A percentile compares a stretch with the other conserved stretches of the same genome.
phyloP scores from a whole-genome alignment of 1,284 basidiomycete species.

The Thelephora terrestris region DNA sequence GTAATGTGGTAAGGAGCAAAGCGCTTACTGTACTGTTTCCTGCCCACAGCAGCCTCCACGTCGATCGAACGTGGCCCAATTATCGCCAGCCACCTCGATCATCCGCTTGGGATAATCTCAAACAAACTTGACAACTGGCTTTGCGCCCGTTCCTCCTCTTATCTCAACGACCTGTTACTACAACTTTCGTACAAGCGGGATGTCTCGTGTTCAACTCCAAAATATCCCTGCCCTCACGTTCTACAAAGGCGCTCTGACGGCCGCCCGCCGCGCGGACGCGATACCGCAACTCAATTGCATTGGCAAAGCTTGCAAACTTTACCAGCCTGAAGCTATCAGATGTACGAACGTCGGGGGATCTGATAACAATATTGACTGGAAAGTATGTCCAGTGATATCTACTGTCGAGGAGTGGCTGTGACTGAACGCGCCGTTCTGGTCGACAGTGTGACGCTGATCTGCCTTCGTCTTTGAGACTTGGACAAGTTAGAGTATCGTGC shows the following conservation, averaged over 20 bases:
- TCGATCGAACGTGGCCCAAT: too few species aligned
- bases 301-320: constrained; percentile 69
- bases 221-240: constrained; percentile 73
- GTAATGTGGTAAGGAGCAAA: too few species aligned
- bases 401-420: background rate
- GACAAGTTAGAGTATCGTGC: constrained; percentile 75
- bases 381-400: constrained; percentile 31
- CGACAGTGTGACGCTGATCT: constrained; percentile 81
- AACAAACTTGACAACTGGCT: too few species aligned
- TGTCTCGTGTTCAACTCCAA: constrained; percentile 61
- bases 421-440: background rate
- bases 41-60: too few species aligned
- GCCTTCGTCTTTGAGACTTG: constrained; percentile 71
- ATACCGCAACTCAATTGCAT: constrained; percentile 73
- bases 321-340: constrained; percentile 78
- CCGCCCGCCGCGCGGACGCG: constrained; percentile 52
- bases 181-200: constrained; percentile 15
- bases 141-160: too few species aligned
- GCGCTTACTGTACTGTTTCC: too few species aligned
- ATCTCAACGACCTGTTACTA: background rate
- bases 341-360: constrained; percentile 72
- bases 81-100: too few species aligned
- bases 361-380: constrained; percentile 78
- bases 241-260: constrained; percentile 59
- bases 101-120: too few species aligned